Conservation (phyloP, 495 filamentous ascomycete genomes). For the Neurospora tetraspora region DNA sequence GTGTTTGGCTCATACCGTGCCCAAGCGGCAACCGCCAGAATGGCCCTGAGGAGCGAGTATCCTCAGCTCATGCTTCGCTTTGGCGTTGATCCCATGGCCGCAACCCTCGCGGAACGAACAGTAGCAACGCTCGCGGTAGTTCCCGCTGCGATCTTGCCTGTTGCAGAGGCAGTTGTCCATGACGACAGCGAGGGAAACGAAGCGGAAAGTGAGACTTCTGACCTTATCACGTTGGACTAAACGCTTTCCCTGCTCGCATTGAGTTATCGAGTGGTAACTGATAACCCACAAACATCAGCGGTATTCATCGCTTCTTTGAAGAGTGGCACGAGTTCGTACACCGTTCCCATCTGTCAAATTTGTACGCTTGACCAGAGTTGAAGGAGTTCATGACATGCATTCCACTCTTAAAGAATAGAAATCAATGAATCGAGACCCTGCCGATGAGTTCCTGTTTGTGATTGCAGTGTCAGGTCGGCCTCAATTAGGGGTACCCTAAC, state of each 20-base stretch:
- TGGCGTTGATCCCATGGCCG: not conserved
- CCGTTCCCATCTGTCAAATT: too few species aligned
- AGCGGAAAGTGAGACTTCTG: not conserved
- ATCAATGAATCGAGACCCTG: not conserved
- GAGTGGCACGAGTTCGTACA: not conserved
- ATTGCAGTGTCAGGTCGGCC: not conserved
- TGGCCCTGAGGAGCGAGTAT: not conserved
- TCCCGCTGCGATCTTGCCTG: not conserved
- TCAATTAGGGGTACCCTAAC: not conserved
- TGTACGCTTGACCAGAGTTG: not conserved
- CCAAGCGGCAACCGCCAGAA: not conserved
- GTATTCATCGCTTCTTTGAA: not conserved
- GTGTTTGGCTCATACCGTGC: not conserved
- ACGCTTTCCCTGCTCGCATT: not conserved
- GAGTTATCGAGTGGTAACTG: not conserved
- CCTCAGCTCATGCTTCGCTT: not conserved
- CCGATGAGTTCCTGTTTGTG: not conserved
- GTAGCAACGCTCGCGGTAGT: not conserved
- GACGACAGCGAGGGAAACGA: not conserved
- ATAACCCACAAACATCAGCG: not conserved
- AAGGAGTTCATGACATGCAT: not conserved
- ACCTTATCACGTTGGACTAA: not conserved
- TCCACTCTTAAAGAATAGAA: too few species aligned
- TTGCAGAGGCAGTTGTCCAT: not conserved
- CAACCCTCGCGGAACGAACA: not conserved